phyloP scores from a whole-genome alignment of 2,329 filamentous ascomycete species.

The Exophiala calicioides region DNA sequence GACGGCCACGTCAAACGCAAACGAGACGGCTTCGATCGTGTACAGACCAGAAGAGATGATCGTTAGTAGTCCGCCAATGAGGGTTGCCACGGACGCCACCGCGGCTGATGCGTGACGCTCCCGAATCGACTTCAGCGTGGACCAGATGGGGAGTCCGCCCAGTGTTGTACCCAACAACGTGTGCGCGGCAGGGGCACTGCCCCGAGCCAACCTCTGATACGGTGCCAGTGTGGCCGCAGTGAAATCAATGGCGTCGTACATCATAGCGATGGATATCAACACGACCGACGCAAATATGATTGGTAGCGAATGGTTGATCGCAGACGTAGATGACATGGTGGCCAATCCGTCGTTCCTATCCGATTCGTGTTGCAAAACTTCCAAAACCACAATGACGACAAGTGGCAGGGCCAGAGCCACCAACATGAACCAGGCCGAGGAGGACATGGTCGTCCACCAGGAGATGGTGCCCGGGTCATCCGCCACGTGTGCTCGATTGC shows the following conservation, averaged over 20 bases:
- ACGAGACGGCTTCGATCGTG: conserved; percentile 17
- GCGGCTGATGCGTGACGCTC: conserved; percentile 1
- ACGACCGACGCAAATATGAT: background rate
- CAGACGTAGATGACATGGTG: conserved; percentile 1
- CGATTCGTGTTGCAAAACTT: conserved; percentile 4
- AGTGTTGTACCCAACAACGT: background rate
- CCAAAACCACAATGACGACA: background rate
- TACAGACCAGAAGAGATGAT: conserved; percentile 35
- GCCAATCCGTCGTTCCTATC: background rate
- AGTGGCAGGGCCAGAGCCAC: background rate
- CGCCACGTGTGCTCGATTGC: background rate
- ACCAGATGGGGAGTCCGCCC: background rate
- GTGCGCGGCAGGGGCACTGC: background rate
- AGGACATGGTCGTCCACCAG: conserved; percentile 1
- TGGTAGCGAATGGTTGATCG: background rate
- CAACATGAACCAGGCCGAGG: background rate
- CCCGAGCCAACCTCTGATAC: background rate
- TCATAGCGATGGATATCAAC: conserved; percentile 15
- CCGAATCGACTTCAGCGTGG: background rate
- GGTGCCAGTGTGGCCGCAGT: conserved; percentile 13
- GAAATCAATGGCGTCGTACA: conserved; percentile 21
- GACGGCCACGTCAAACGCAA: conserved; percentile 9
- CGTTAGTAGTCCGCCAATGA: conserved; percentile 26
- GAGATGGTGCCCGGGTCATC: background rate
- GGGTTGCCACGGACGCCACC: conserved; percentile 22